Conservation (phyloP, 805 yeast genomes). For the Yarrowia sp. region DNA sequence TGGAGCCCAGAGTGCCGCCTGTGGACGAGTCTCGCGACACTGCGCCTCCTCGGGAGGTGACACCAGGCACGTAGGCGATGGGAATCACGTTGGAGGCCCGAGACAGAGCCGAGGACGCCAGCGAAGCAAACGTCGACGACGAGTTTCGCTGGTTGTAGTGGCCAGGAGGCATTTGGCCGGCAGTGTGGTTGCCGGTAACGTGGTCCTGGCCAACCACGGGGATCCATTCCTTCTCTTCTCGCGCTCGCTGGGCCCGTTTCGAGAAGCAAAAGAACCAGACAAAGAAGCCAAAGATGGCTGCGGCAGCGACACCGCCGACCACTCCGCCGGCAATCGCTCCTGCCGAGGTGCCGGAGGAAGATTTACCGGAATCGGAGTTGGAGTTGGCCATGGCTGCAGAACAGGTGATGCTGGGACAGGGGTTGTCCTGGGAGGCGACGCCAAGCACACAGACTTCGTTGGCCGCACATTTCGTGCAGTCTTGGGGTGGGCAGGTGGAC, state of each 20-base stretch:
- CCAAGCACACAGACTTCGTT: conserved; percentile 12
- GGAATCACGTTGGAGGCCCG: conserved; percentile 89
- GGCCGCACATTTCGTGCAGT: conserved; percentile 25
- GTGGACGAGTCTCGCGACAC: conserved; percentile 41
- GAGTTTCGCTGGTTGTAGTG: background rate
- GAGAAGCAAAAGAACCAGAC: conserved; percentile 54
- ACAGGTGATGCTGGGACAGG: conserved; percentile 19
- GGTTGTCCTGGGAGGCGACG: conserved; percentile 15
- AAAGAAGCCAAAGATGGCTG: conserved; percentile 51
- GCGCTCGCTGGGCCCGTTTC: conserved; percentile 47
- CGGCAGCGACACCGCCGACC: conserved; percentile 63
- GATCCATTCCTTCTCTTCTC: conserved; percentile 36
- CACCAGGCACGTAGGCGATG: conserved; percentile 94
- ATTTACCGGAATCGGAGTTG: conserved; percentile 26
- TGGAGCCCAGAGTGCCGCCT: conserved; percentile 40
- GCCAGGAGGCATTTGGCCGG: conserved; percentile 44
- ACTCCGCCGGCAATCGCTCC: conserved; percentile 80
- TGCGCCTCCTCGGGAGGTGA: conserved; percentile 51
- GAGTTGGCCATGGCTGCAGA: conserved; percentile 3
- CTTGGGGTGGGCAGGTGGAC: conserved; percentile 30
- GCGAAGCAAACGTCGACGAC: conserved; percentile 42
- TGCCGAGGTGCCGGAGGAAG: conserved; percentile 46
- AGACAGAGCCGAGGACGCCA: conserved; percentile 58
- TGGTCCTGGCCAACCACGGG: conserved; percentile 29
- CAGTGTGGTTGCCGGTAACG: conserved; percentile 44